Conservation (phyloP, 2,329 filamentous ascomycete genomes). For the Dothistroma pini region DNA sequence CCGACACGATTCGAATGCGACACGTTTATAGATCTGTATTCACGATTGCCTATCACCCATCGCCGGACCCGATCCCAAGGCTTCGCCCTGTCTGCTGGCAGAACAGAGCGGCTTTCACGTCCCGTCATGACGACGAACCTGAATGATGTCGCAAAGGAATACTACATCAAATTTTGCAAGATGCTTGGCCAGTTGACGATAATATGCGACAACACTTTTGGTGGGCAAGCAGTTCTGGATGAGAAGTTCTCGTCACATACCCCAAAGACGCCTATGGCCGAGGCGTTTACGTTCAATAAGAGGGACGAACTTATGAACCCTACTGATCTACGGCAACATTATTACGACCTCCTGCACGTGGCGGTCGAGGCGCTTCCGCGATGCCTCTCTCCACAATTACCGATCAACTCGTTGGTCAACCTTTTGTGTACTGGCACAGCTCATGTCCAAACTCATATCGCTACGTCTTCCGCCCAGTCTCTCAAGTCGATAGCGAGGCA, state of each 20-base stretch:
- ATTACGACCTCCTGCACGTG: slow-evolving; percentile 92
- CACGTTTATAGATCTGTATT: slow-evolving; percentile 40
- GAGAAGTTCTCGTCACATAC: slow-evolving; percentile 87
- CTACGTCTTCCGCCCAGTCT: slow-evolving; percentile 84
- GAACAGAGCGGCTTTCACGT: slow-evolving; percentile 64
- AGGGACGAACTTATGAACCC: slow-evolving; percentile 72
- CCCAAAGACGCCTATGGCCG: slow-evolving; percentile 90
- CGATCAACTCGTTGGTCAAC: slow-evolving; percentile 91
- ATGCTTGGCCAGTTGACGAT: slow-evolving; percentile 94
- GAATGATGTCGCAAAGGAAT: slow-evolving; percentile 73
- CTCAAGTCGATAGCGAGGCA: slow-evolving; percentile 93
- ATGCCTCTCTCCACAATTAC: slow-evolving; percentile 86
- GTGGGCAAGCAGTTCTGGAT: slow-evolving; percentile 88
- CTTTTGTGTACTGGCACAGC: slow-evolving; percentile 94
- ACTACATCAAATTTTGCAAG: slow-evolving; percentile 88
- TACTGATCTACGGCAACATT: slow-evolving; percentile 83
- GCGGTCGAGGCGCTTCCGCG: slow-evolving; percentile 91
- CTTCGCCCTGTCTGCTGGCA: slow-evolving; percentile 38
- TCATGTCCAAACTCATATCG: slow-evolving; percentile 89
- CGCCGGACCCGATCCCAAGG: slow-evolving; percentile 36
- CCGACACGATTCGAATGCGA: slow-evolving; percentile 61
- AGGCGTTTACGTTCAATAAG: slow-evolving; percentile 86
- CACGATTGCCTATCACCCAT: slow-evolving; percentile 35
- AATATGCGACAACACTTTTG: slow-evolving; percentile 94
- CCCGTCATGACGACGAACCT: slow-evolving; percentile 61